Percentiles rank a stretch among this genome's conserved stretches.
phyloP scores from a whole-genome alignment of 2,329 filamentous ascomycete species.

The Aspergillus novoparasiticus region DNA sequence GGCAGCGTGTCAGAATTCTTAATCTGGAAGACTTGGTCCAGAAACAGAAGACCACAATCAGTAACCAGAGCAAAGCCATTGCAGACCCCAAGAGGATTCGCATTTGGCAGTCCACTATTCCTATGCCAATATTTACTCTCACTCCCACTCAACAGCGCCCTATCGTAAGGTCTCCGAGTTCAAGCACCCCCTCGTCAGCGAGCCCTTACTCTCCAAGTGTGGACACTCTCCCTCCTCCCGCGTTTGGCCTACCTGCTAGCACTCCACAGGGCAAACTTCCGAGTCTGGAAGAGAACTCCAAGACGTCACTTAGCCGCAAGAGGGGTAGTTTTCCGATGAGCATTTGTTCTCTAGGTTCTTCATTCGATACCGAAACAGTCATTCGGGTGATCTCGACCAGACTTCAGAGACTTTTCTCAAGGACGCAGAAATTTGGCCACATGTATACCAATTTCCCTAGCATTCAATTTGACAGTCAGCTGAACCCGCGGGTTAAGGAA shows the following conservation, averaged over 20 bases:
- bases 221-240: not conserved
- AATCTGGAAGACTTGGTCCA: slow-evolving; percentile 22
- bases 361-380: slow-evolving; percentile 4
- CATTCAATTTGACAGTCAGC: slow-evolving; percentile 17
- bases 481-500: slow-evolving; percentile 20
- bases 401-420: slow-evolving; percentile 21
- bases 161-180: not conserved
- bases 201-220: not conserved
- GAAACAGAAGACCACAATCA: slow-evolving; percentile 28
- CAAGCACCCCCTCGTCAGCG: not conserved
- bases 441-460: slow-evolving; percentile 20
- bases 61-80: slow-evolving; percentile 31
- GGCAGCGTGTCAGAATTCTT: slow-evolving; percentile 12
- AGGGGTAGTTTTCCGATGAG: no score
- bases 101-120: slow-evolving; percentile 7
- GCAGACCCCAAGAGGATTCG: slow-evolving; percentile 24
- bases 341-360: not conserved
- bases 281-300: not conserved
- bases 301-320: not conserved
- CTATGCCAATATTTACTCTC: slow-evolving; percentile 11
- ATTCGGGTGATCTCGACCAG: slow-evolving; percentile 14
- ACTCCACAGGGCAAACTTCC: not conserved
- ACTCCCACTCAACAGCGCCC: slow-evolving; percentile 12
- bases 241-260: not conserved
- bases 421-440: slow-evolving; percentile 19